Percentiles rank a stretch among this genome's conserved stretches.
phyloP scores from a whole-genome alignment of 768 basidiomycete genomes.

The Grammothele lineata region DNA sequence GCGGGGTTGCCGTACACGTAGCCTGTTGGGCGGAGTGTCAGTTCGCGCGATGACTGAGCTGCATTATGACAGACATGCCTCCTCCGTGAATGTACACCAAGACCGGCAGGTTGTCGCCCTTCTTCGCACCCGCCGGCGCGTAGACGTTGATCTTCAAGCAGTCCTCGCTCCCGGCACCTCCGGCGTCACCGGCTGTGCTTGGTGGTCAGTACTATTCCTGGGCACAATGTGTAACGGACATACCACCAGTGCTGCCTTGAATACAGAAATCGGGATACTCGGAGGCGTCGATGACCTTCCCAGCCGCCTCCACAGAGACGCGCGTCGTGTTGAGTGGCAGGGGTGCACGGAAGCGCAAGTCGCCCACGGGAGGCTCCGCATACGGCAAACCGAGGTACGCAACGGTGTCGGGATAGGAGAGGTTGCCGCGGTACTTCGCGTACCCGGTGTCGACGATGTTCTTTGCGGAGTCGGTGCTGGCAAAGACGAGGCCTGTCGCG shows the following conservation, averaged over 20 bases:
- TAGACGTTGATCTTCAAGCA: constrained; percentile 68
- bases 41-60: no score
- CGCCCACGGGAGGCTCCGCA: constrained; percentile 33
- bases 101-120: constrained; percentile 42
- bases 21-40: constrained; percentile 26
- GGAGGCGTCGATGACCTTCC: constrained; percentile 45
- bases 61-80: constrained; percentile 16
- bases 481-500: not conserved
- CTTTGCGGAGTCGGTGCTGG: not conserved
- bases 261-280: constrained; percentile 55
- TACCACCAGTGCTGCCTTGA: constrained; percentile 51
- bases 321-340: constrained; percentile 47
- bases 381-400: constrained; percentile 46
- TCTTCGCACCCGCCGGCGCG: constrained; percentile 43
- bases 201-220: constrained; percentile 6
- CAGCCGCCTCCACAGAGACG: constrained; percentile 31
- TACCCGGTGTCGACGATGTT: constrained; percentile 53
- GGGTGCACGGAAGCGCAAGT: constrained; percentile 39
- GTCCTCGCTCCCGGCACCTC: constrained; percentile 64
- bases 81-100: constrained; percentile 31
- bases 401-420: constrained; percentile 46
- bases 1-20: constrained; percentile 57
- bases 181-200: constrained; percentile 47
- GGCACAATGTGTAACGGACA: constrained; percentile 3
- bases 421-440: constrained; percentile 52